These are phyloP conservation scores for Lasiosphaeria miniovina DNA, from an alignment of 495 filamentous ascomycete species.

Conservation along the genomic window DNA sequence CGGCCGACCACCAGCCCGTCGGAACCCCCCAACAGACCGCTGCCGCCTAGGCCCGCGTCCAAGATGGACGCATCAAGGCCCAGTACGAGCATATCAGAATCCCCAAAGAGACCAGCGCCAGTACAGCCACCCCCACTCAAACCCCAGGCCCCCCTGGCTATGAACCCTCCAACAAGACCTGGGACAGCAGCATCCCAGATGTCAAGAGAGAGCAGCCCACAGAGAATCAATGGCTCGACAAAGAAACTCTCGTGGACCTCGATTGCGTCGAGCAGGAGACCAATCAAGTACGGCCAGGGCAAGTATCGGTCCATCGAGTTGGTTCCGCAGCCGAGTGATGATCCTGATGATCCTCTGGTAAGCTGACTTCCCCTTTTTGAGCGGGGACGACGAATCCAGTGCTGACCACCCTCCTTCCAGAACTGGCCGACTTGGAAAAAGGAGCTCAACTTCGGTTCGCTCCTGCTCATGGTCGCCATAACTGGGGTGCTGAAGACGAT, in stretches of 20 bases:
- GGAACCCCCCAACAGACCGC: slow-evolving; percentile 29
- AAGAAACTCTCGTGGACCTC: slow-evolving; percentile 36
- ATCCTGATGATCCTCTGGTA: slow-evolving; percentile 49
- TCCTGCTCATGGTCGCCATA: slow-evolving; percentile 41
- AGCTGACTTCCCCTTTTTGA: slow-evolving; percentile 1
- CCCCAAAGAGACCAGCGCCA: slow-evolving; percentile 18
- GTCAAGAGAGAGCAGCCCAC: slow-evolving; percentile 7
- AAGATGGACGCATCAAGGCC: slow-evolving; percentile 13
- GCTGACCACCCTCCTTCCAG: slow-evolving; percentile 19
- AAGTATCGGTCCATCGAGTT: slow-evolving; percentile 43
- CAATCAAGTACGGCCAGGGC: slow-evolving; percentile 46
- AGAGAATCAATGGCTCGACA: slow-evolving; percentile 31
- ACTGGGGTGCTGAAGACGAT: slow-evolving; percentile 49
- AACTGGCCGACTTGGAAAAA: slow-evolving; percentile 53
- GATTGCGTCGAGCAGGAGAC: slow-evolving; percentile 31
- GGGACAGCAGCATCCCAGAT: slow-evolving; percentile 25
- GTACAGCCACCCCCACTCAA: slow-evolving; percentile 21
- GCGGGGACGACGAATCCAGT: neutral
- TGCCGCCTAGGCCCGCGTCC: slow-evolving; percentile 26
- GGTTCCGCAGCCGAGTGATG: slow-evolving; percentile 48
- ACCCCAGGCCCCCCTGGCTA: slow-evolving; percentile 22
- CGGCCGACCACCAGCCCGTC: slow-evolving; percentile 12
- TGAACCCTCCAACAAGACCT: slow-evolving; percentile 28
- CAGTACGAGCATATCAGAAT: slow-evolving; percentile 15
- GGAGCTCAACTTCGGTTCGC: slow-evolving; percentile 41